These are phyloP conservation scores for Lepidium didymum DNA, from an alignment of 345 rosid genomes.

Conservation along the genomic window DNA sequence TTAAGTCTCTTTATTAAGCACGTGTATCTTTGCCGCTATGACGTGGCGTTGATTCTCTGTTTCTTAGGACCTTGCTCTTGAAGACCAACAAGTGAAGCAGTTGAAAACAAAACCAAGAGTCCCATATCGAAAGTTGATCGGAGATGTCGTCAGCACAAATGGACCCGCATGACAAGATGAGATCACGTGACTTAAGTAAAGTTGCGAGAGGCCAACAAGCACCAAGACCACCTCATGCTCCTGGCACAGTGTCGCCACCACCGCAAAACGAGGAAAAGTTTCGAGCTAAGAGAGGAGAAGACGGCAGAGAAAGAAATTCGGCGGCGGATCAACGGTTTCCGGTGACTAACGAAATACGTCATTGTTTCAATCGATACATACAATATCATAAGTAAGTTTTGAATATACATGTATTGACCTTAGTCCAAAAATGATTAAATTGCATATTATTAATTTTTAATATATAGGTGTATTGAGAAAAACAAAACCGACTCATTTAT, in stretches of 20 bases:
- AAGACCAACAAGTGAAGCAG: not conserved
- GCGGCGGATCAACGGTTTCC: not conserved
- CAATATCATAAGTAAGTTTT: conserved; percentile 21
- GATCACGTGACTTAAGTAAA: conserved; percentile 40
- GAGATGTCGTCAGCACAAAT: conserved; percentile 31
- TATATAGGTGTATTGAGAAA: conserved; percentile 14
- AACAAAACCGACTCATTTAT: too few species aligned
- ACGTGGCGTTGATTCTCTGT: not conserved
- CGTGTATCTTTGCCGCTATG: conserved; percentile 5
- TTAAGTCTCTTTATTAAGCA: not conserved
- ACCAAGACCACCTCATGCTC: conserved; percentile 36
- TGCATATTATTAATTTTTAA: not conserved
- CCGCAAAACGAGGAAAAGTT: conserved; percentile 21
- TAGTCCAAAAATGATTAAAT: not conserved
- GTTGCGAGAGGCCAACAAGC: conserved; percentile 47
- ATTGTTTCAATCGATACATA: not conserved
- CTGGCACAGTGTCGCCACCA: conserved; percentile 30
- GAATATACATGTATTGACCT: too few species aligned
- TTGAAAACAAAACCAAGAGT: not conserved
- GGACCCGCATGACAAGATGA: conserved; percentile 53
- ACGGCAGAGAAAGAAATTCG: not conserved
- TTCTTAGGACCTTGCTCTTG: not conserved
- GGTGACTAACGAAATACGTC: conserved; percentile 15
- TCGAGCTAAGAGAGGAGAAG: conserved; percentile 11
- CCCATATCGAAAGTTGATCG: not conserved